These are phyloP conservation scores for Zoysia matrella DNA, from an alignment of 202 grass and related monocot genomes.

Conservation along the genomic window DNA sequence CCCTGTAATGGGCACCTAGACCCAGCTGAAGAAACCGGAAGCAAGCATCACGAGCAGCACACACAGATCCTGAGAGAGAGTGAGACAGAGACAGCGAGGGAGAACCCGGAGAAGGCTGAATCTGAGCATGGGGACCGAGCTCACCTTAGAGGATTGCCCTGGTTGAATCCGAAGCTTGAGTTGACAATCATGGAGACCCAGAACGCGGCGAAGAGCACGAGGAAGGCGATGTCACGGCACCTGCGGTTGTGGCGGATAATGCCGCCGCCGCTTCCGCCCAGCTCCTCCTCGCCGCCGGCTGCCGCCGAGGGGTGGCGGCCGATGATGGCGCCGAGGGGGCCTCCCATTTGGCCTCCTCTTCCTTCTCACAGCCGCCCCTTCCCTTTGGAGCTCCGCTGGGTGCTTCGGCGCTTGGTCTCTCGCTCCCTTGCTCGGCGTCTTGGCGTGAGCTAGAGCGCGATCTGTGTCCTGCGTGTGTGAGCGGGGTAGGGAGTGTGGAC, in stretches of 20 bases:
- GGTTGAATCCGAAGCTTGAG: conserved; percentile 99
- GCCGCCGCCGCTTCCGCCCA: conserved; percentile 23
- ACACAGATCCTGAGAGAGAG: background rate
- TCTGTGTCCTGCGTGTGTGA: too few relatives aligned
- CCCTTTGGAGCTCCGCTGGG: background rate
- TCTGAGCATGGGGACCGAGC: background rate
- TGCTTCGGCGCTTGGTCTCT: too few relatives aligned
- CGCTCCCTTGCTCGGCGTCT: too few relatives aligned
- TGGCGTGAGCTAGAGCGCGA: too few relatives aligned
- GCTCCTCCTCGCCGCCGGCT: conserved; percentile 39
- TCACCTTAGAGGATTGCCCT: conserved; percentile 92
- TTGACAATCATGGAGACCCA: conserved; percentile 99
- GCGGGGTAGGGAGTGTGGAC: too few relatives aligned
- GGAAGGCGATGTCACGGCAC: conserved; percentile 87
- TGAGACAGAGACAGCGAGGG: background rate
- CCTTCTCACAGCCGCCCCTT: background rate
- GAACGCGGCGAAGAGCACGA: conserved; percentile 82
- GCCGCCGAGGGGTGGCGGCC: conserved; percentile 76
- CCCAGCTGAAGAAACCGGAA: background rate
- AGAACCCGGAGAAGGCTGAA: background rate
- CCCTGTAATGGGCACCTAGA: background rate
- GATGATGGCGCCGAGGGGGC: conserved; percentile 94
- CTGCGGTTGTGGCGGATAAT: conserved; percentile 84
- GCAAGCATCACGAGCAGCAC: background rate
- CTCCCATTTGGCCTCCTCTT: conserved; percentile 56